Conservation (phyloP, 169 alveolate species). For the Fabrea salina region DNA sequence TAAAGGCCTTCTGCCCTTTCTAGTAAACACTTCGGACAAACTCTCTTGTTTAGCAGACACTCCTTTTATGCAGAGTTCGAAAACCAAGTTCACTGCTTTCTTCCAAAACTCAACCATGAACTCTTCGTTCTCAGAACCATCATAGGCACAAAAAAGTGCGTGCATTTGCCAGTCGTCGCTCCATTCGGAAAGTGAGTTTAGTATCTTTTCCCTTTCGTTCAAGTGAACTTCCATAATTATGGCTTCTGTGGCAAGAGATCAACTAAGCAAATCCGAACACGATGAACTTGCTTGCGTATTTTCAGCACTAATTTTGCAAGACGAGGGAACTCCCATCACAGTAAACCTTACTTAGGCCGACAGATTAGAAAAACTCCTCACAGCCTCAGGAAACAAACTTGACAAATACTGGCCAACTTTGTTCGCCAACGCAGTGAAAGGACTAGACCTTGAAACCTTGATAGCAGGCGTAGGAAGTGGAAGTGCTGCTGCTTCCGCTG, state of each 20-base stretch:
- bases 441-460: not conserved
- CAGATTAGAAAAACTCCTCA: not conserved
- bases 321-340: not conserved
- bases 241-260: not conserved
- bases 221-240: too few species aligned
- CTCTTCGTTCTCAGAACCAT: not conserved
- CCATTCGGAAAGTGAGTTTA: not conserved
- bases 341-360: conserved; percentile 8
- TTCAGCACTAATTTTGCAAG: not conserved
- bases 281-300: not conserved
- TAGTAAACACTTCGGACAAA: not conserved
- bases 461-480: not conserved
- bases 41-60: not conserved
- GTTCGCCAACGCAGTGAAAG: conserved; percentile 3
- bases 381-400: not conserved
- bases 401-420: not conserved
- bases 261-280: not conserved
- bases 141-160: conserved; percentile 21
- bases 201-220: too few species aligned
- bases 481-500: not conserved
- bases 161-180: conserved; percentile 7
- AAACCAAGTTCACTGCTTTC: not conserved
- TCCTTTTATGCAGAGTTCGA: not conserved
- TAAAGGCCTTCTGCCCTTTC: conserved; percentile 10
- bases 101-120: not conserved